A percentile compares a stretch with the other conserved stretches of the same genome.
These are phyloP conservation scores for Aschersonia sp. DNA, from an alignment of 2,329 filamentous ascomycete species.

Conservation along the genomic window DNA sequence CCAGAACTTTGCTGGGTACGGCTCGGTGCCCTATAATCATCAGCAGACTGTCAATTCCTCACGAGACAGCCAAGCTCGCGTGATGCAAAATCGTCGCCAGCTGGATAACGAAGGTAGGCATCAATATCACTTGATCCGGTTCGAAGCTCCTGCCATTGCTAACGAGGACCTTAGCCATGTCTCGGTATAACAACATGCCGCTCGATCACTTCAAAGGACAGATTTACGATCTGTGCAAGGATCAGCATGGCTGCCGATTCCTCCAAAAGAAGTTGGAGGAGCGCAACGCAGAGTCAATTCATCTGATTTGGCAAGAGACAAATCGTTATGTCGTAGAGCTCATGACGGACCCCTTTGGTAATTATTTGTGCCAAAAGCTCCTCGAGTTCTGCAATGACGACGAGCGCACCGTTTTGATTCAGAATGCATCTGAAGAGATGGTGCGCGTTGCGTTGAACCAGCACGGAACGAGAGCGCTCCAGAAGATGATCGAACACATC, in stretches of 20 bases:
- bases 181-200: slow-evolving; percentile 70
- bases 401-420: slow-evolving; percentile 82
- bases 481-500: slow-evolving; percentile 99
- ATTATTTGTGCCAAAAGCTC: slow-evolving; percentile 97
- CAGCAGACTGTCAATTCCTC: slow-evolving; percentile 30
- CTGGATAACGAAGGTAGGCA: slow-evolving; percentile 55
- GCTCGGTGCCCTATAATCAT: slow-evolving; percentile 30
- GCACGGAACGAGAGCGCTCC: slow-evolving; percentile 86
- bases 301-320: slow-evolving; percentile 90
- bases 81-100: slow-evolving; percentile 61
- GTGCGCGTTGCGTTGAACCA: slow-evolving; percentile 92
- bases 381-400: slow-evolving; percentile 91
- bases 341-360: slow-evolving; percentile 98
- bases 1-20: slow-evolving; percentile 45
- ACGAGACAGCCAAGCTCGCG: slow-evolving; percentile 61
- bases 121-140: too few species aligned
- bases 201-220: slow-evolving; percentile 69
- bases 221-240: slow-evolving; percentile 86
- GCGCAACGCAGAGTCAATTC: slow-evolving; percentile 65
- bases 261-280: slow-evolving; percentile 96
- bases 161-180: slow-evolving; percentile 38
- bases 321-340: slow-evolving; percentile 88
- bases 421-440: slow-evolving; percentile 77
- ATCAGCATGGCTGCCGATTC: slow-evolving; percentile 94
- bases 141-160: slow-evolving; percentile 8